These are phyloP conservation scores for Stagonosporopsis chrysanthemi DNA, from an alignment of 2,329 filamentous ascomycete genomes.

Conservation along the genomic window DNA sequence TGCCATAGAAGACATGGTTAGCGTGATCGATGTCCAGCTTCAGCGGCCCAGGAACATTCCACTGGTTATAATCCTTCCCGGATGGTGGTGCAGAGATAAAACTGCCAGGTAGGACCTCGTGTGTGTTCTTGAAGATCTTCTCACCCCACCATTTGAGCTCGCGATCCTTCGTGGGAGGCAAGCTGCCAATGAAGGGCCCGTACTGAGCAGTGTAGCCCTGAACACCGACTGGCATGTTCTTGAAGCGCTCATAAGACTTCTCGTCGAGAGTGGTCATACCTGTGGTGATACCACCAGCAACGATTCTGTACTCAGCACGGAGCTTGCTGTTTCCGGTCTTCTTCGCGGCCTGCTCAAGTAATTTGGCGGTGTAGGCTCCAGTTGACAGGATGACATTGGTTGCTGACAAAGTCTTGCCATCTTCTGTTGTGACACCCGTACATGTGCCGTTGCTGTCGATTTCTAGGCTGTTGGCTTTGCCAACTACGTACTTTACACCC, in stretches of 20 bases:
- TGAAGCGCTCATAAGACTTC: conserved; percentile 36
- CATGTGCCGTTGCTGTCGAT: conserved; percentile 58
- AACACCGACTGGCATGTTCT: conserved; percentile 47
- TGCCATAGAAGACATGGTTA: conserved; percentile 66
- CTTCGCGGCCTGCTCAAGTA: conserved; percentile 58
- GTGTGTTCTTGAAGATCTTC: conserved; percentile 47
- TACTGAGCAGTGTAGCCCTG: conserved; percentile 41
- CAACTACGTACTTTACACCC: conserved; percentile 66
- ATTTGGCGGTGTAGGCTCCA: conserved; percentile 53
- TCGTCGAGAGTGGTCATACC: conserved; percentile 57
- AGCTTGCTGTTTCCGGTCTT: conserved; percentile 57
- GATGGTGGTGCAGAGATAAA: conserved; percentile 65
- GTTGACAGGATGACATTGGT: conserved; percentile 49
- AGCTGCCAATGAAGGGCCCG: conserved; percentile 43
- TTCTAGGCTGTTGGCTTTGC: conserved; percentile 58
- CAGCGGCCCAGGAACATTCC: conserved; percentile 64
- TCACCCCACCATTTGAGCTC: conserved; percentile 48
- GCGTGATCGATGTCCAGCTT: conserved; percentile 67
- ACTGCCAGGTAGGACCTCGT: conserved; percentile 55
- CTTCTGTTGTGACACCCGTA: conserved; percentile 45
- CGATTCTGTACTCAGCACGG: conserved; percentile 61
- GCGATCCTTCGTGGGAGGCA: conserved; percentile 44
- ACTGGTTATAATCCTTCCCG: conserved; percentile 66
- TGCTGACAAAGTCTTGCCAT: conserved; percentile 39
- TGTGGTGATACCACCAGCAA: conserved; percentile 63